Evolutionary conservation across 768 basidiomycete species (phyloP).

Genomic region (Suillus brevipes): DNA sequence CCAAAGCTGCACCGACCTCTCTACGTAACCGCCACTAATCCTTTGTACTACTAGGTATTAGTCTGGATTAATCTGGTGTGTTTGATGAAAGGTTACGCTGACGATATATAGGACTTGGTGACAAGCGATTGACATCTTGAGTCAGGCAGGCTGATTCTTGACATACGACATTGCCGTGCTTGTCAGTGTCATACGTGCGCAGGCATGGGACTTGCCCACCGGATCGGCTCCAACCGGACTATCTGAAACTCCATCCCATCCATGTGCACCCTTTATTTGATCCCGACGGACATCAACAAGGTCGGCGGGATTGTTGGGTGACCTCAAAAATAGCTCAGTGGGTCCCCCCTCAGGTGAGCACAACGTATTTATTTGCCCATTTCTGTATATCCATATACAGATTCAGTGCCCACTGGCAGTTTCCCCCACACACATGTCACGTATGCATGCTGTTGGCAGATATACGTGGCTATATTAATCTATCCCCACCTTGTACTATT

Average conservation of each 20-base stretch:
- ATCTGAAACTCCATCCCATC: not conserved
- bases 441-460: not conserved
- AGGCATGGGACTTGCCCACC: not conserved
- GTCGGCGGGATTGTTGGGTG: not conserved
- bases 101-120: not conserved
- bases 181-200: not conserved
- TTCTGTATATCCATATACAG: not conserved
- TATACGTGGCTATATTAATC: not conserved
- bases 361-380: not conserved
- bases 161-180: not conserved
- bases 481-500: not conserved
- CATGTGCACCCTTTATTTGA: not conserved
- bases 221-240: not conserved
- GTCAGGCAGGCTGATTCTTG: not conserved
- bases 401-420: not conserved
- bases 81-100: not conserved
- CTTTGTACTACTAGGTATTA: not conserved
- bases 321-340: not conserved
- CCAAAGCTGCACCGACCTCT: not conserved
- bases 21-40: slow-evolving; percentile 5
- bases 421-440: not conserved
- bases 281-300: not conserved
- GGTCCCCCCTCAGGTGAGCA: not conserved
- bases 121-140: not conserved
- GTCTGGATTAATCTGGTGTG: not conserved